Base-by-base conservation (phyloP, 257 asterid genomes). In the Fraxinus quadrangulata region DNA sequence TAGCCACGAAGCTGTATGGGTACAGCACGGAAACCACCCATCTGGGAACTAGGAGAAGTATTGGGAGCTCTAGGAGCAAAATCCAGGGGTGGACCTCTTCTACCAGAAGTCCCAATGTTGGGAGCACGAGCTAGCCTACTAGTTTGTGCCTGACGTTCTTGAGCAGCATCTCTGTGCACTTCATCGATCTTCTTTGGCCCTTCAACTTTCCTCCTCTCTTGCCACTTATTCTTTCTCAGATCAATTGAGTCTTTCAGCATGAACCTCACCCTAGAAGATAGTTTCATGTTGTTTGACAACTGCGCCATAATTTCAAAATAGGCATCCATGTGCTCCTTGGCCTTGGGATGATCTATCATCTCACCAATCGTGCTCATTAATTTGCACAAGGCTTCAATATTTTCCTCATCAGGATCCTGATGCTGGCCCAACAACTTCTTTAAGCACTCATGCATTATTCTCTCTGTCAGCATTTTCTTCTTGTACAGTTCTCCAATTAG, bases 321-420 rank as follows among this genome's bases (percentile, higher is more conserved):
- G 2, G 66, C 78, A 88, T 96, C 99, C 90, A 96, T 93, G 77
- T 83, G 83, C 61, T 63, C 93, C 86, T 90, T 96, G 28, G 97
- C 97, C 84, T 75, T 92, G 17, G 87, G 85, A 77, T 91, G 97
- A 87, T 96, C 99, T 70, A 96, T 92, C 91, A 92, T 89, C 80
- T 72, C 96, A n/a, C 99, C 99, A 19, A 93, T 96, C 26, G 97
- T 96, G 87, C 99, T 93, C 99, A 96, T 96, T 81, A 96, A 84
- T 86, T 90, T 93, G 89, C 99, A 96, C 80, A 96, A 74, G 54
- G 99, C 92, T 82, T 96, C 99, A 42, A 93, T 78, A 81, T 96
- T 90, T 77, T 93, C 99, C 75, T 96, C 99, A 33, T 96, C 98
- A 1, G 92, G 97, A 78, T 86, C 86, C 80, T 93, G 88, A 83